phyloP scores from a whole-genome alignment of 1,139 yeast species.

The Arxiozyma heterogenica region DNA sequence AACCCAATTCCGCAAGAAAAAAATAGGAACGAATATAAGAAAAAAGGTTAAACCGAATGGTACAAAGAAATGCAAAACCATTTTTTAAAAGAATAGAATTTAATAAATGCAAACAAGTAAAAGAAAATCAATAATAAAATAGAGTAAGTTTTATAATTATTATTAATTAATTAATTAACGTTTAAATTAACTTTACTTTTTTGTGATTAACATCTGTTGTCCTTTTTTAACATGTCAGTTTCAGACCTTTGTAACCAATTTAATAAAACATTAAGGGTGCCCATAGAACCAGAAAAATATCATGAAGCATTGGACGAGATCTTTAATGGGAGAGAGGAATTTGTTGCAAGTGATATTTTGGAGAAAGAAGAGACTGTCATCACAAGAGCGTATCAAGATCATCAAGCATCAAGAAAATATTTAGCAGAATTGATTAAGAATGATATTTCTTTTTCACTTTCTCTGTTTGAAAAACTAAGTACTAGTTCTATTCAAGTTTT shows the following conservation, averaged over 20 bases:
- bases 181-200: no score
- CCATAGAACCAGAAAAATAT: conserved; percentile 9
- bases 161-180: no score
- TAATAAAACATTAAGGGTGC: conserved; percentile 10
- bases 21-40: neutral
- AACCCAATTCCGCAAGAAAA: no score
- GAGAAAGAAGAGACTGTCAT: conserved; percentile 17
- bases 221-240: neutral
- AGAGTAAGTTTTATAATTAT: neutral
- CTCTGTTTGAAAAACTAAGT: conserved; percentile 16
- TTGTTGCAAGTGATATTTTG: neutral
- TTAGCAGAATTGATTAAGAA: conserved; percentile 11
- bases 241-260: conserved; percentile 12
- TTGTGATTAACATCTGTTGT: no score
- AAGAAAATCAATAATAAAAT: no score
- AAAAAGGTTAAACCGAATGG: neutral
- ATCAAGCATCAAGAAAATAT: conserved; percentile 17
- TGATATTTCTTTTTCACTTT: conserved; percentile 14
- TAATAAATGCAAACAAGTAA: neutral
- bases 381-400: conserved; percentile 24
- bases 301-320: conserved; percentile 12
- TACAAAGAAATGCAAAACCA: neutral
- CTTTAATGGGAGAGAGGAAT: conserved; percentile 1
- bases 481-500: conserved; percentile 16
- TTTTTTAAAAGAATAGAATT: neutral